Conservation (phyloP, 768 basidiomycete species). For the Rhizopogon salebrosus region DNA sequence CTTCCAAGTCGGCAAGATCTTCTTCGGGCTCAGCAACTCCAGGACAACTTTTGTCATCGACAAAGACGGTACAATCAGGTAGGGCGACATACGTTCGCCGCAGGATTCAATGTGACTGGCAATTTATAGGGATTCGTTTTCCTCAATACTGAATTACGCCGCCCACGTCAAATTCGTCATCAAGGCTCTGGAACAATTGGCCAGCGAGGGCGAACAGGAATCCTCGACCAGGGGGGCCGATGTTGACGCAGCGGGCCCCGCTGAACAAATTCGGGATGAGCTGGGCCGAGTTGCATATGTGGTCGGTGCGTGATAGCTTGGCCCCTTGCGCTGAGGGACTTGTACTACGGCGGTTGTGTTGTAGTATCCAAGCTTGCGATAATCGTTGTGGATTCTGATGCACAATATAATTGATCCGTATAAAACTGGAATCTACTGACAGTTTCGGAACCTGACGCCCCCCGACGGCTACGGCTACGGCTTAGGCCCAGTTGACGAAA, state of each 20-base stretch:
- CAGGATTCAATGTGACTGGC: background rate
- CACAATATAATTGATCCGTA: background rate
- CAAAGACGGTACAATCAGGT: slow-evolving; percentile 62
- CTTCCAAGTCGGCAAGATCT: slow-evolving; percentile 60
- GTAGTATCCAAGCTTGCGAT: too few species aligned
- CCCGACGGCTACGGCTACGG: too few species aligned
- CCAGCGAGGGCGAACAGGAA: slow-evolving; percentile 4
- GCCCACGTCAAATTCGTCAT: slow-evolving; percentile 70
- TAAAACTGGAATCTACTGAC: background rate
- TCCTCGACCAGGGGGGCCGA: background rate
- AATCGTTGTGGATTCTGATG: background rate
- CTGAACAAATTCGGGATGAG: slow-evolving; percentile 11
- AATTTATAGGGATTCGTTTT: slow-evolving; percentile 46
- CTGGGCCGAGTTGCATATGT: slow-evolving; percentile 17
- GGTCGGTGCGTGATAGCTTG: slow-evolving; percentile 12
- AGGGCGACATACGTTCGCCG: slow-evolving; percentile 12
- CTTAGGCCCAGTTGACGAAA: background rate
- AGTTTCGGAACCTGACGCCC: background rate
- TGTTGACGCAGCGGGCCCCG: background rate
- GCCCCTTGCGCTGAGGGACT: background rate
- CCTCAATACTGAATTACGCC: slow-evolving; percentile 54
- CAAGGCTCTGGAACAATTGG: slow-evolving; percentile 54
- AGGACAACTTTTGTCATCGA: slow-evolving; percentile 79
- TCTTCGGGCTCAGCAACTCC: slow-evolving; percentile 60
- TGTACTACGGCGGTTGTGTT: background rate